A percentile compares a stretch with the other conserved stretches of the same genome.
phyloP scores from a whole-genome alignment of 768 basidiomycete genomes.

The Suillus placidus region DNA sequence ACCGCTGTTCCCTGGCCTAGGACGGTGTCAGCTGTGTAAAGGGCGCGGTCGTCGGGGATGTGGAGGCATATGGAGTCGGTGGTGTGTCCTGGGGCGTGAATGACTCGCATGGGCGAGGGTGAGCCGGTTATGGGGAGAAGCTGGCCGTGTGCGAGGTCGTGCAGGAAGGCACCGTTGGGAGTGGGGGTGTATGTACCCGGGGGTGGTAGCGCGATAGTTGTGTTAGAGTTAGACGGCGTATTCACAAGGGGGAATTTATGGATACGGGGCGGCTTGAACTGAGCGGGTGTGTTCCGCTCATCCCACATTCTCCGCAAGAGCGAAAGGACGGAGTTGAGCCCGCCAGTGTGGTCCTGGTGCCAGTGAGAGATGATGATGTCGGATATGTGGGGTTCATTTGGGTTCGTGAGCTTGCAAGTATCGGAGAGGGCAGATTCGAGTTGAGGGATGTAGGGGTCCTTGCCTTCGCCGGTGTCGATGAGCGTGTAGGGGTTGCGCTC shows the following conservation, averaged over 20 bases:
- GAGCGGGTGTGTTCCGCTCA: slow-evolving; percentile 42
- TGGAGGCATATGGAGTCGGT: slow-evolving; percentile 79
- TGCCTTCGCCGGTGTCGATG: slow-evolving; percentile 83
- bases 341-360: slow-evolving; percentile 86
- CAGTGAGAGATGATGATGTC: slow-evolving; percentile 93
- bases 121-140: slow-evolving; percentile 40
- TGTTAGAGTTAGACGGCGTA: slow-evolving; percentile 37
- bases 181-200: slow-evolving; percentile 49
- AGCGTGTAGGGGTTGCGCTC: slow-evolving; percentile 71
- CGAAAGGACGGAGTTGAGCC: slow-evolving; percentile 68
- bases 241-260: slow-evolving; percentile 66
- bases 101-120: slow-evolving; percentile 52
- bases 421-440: slow-evolving; percentile 64
- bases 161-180: slow-evolving; percentile 48
- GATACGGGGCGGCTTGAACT: slow-evolving; percentile 68
- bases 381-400: slow-evolving; percentile 61
- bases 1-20: slow-evolving; percentile 90
- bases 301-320: slow-evolving; percentile 70
- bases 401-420: slow-evolving; percentile 35
- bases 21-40: slow-evolving; percentile 91
- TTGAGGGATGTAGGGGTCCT: slow-evolving; percentile 63
- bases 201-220: slow-evolving; percentile 42
- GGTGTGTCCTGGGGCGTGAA: slow-evolving; percentile 93
- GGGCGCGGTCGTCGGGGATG: slow-evolving; percentile 65
- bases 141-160: slow-evolving; percentile 63